phyloP scores from a whole-genome alignment of 2,329 filamentous ascomycete genomes.

The Penicillium sp. region DNA sequence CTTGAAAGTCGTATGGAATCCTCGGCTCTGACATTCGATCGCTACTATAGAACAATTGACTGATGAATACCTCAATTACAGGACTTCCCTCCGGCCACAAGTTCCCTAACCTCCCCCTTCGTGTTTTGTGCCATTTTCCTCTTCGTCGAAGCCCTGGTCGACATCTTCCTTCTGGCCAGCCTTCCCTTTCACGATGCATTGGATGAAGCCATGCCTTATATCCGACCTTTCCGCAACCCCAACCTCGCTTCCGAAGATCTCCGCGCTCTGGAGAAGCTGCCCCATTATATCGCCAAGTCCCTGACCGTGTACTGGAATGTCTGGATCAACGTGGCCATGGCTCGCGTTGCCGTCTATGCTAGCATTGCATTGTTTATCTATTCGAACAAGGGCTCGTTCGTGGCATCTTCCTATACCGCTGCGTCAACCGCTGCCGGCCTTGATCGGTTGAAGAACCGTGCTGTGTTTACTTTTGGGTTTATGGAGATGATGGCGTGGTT shows the following conservation, averaged over 20 bases:
- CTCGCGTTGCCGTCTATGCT: conserved; percentile 39
- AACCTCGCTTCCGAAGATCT: conserved; percentile 26
- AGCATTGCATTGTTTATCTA: conserved; percentile 41
- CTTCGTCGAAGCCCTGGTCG: conserved; percentile 63
- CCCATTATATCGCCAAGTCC: conserved; percentile 26
- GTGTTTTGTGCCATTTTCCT: conserved; percentile 69
- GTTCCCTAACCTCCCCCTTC: conserved; percentile 64
- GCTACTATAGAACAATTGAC: not conserved
- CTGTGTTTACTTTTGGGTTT: conserved; percentile 83
- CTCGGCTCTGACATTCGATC: not conserved
- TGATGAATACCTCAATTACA: conserved; percentile 17
- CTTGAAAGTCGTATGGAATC: conserved; percentile 68
- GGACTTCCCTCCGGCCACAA: conserved; percentile 64
- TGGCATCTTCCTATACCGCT: conserved; percentile 20
- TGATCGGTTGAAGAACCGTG: conserved; percentile 75
- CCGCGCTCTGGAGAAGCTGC: conserved; percentile 19
- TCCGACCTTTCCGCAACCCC: conserved; percentile 24
- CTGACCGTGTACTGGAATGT: conserved; percentile 40
- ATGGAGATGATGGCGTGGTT: conserved; percentile 84
- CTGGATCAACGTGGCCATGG: conserved; percentile 37
- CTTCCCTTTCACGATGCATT: conserved; percentile 65
- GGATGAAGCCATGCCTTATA: conserved; percentile 56
- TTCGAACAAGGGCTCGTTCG: conserved; percentile 25
- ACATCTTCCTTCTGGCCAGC: conserved; percentile 61
- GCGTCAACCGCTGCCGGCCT: conserved; percentile 41